Evolutionary conservation across 352 stramenopile genomes (phyloP).

Genomic region (Phytophthora pluvialis): DNA sequence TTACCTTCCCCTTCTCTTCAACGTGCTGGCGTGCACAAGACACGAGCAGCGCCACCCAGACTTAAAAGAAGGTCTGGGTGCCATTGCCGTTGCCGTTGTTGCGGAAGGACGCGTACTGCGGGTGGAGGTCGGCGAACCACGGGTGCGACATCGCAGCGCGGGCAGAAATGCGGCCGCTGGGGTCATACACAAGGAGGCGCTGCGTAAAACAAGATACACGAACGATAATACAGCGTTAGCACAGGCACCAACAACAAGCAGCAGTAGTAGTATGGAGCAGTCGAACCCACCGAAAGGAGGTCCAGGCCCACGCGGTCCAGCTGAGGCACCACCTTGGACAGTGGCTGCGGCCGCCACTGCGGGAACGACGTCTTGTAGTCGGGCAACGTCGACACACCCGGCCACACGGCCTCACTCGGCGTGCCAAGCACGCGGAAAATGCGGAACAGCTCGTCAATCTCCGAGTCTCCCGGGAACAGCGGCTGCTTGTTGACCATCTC

Average conservation of each 20-base stretch:
- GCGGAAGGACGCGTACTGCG: constrained; percentile 77
- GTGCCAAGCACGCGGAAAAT: constrained; percentile 98
- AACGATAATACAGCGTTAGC: constrained; percentile 1
- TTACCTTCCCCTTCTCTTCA: background rate
- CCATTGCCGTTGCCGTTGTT: constrained; percentile 55
- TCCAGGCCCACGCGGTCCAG: constrained; percentile 84
- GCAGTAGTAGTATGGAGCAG: background rate
- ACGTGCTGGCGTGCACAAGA: background rate
- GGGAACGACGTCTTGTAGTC: constrained; percentile 99
- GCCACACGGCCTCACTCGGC: constrained; percentile 96
- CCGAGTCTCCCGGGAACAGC: constrained; percentile 94
- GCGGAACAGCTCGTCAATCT: constrained; percentile 99
- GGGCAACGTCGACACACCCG: constrained; percentile 95
- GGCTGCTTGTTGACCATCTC: constrained; percentile 94
- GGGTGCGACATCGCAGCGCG: constrained; percentile 82
- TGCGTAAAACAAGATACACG: constrained; percentile 33
- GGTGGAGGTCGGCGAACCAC: constrained; percentile 85
- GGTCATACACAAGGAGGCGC: constrained; percentile 86
- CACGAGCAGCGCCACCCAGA: background rate
- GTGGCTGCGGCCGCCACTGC: constrained; percentile 94
- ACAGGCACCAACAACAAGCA: constrained; percentile 2
- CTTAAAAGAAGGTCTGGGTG: constrained; percentile 52
- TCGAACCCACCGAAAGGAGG: constrained; percentile 70
- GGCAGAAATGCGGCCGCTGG: constrained; percentile 77
- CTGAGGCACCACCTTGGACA: constrained; percentile 89